phyloP scores from a whole-genome alignment of 192 early-diverging fungal genomes.

The Chytriomyces sp. region DNA sequence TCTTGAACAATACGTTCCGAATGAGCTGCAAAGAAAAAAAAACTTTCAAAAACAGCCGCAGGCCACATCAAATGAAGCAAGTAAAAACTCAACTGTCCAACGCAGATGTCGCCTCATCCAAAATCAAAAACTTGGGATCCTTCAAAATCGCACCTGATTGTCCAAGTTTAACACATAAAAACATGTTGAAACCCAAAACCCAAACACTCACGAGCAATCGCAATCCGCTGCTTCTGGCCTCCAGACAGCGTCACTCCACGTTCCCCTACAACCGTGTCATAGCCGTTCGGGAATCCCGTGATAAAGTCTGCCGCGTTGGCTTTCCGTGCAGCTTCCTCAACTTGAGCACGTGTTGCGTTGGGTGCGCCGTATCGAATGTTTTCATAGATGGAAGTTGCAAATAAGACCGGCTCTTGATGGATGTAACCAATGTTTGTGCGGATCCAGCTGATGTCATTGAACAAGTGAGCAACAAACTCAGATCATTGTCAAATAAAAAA shows the following conservation, averaged over 20 bases:
- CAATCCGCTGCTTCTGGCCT: constrained; percentile 77
- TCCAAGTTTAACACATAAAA: background rate
- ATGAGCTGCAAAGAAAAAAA: constrained; percentile 32
- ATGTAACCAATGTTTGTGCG: constrained; percentile 49
- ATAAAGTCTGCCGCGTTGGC: constrained; percentile 82
- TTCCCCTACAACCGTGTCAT: constrained; percentile 83
- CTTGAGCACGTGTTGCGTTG: constrained; percentile 33
- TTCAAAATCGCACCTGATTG: constrained; percentile 35
- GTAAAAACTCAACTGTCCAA: constrained; percentile 49
- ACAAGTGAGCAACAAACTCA: background rate
- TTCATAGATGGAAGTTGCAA: constrained; percentile 45
- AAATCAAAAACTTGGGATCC: constrained; percentile 64
- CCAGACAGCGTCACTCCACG: constrained; percentile 70
- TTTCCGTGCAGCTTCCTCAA: constrained; percentile 37
- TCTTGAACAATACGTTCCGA: constrained; percentile 58
- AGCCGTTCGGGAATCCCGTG: constrained; percentile 75
- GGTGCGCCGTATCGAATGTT: constrained; percentile 47
- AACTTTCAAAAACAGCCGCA: background rate
- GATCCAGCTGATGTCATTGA: constrained; percentile 34
- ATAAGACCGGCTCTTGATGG: constrained; percentile 50
- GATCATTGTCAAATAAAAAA: constrained; percentile 3
- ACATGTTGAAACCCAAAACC: background rate
- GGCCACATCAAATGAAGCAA: background rate
- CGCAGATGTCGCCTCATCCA: constrained; percentile 65
- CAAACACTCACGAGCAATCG: constrained; percentile 39